Evolutionary conservation across 805 yeast genomes (phyloP), one percentile per base, ranked within the genome.

Genomic region (Candida chauliodis): DNA sequence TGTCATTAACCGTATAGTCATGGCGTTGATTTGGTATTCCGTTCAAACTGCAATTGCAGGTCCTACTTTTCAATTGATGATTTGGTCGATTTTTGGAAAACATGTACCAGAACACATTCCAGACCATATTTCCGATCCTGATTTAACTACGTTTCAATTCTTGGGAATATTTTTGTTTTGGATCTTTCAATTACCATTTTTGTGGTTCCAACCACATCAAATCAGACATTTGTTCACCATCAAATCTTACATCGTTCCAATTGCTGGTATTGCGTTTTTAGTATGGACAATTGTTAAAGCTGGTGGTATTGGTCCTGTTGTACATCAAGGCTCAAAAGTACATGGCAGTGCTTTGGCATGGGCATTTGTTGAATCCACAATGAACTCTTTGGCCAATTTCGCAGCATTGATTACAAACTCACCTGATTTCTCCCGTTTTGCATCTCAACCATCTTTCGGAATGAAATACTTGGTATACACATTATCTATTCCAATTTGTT

Each of bases 391-490:
- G 45, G 85, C 95, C 19, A 88, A 87, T 62, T 88, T 88, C 54
- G 93, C 95, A 4, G 84, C 96, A n/a, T 72, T 88, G 52, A 84
- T 89, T 53, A 75, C 84, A 38, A 88, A 88, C 62, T 85, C 93
- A 11, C 95, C 96, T 1, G 96, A 88, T 67, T 88, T 88, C 60
- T 74, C 95, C 18, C 77, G 96, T 59, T 82, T 87, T 63, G 84
- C 95, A 8, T 74, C 70, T 46, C 61, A 55, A 41, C 66, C 69
- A 8, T 52, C 66, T 5, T 63, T 61, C 38, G 48, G 59, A 26
- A 59, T 67, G 56, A 66, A 66, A 45, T 66, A 66, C 40, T 45
- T 64, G 35, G 70, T 65, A 14, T 65, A 65, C 50, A 79, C 77
- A 16, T 52, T 83, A 27, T 69, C 91, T 2, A 78, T 89, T 44